Percentiles rank a stretch among this genome's conserved stretches.
phyloP scores from a whole-genome alignment of 179 eudicot species.

The Nepenthes alata region DNA sequence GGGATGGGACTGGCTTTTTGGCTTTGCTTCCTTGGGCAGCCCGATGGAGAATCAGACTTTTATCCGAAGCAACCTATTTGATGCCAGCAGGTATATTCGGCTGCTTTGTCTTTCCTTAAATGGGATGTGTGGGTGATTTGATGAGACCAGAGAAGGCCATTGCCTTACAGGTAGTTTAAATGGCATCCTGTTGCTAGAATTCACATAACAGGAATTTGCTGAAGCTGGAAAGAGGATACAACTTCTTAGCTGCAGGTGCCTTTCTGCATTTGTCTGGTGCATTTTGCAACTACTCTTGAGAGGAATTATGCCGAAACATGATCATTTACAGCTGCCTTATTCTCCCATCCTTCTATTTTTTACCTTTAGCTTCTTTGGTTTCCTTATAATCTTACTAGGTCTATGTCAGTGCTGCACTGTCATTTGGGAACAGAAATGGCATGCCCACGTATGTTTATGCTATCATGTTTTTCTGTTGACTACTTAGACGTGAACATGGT shows the following conservation, averaged over 20 bases:
- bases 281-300: no score
- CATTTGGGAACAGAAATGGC: no score
- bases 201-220: conserved; percentile 1
- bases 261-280: conserved; percentile 1
- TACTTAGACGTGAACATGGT: no score
- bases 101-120: conserved; percentile 9
- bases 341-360: no score
- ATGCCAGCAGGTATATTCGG: conserved; percentile 9
- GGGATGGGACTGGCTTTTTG: conserved; percentile 16
- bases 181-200: conserved; percentile 12
- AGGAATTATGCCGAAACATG: no score
- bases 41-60: conserved; percentile 7
- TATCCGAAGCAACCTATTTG: conserved; percentile 9
- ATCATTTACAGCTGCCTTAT: no score
- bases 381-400: no score
- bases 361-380: no score
- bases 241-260: conserved; percentile 16
- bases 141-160: conserved; percentile 6
- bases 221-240: conserved; percentile 10
- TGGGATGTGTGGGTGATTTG: conserved; percentile 11
- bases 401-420: no score
- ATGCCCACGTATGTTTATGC: no score
- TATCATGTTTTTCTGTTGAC: no score
- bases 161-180: conserved; percentile 3
- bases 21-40: conserved; percentile 19